phyloP scores from a whole-genome alignment of 805 yeast genomes.

The Komagataella ulmi region DNA sequence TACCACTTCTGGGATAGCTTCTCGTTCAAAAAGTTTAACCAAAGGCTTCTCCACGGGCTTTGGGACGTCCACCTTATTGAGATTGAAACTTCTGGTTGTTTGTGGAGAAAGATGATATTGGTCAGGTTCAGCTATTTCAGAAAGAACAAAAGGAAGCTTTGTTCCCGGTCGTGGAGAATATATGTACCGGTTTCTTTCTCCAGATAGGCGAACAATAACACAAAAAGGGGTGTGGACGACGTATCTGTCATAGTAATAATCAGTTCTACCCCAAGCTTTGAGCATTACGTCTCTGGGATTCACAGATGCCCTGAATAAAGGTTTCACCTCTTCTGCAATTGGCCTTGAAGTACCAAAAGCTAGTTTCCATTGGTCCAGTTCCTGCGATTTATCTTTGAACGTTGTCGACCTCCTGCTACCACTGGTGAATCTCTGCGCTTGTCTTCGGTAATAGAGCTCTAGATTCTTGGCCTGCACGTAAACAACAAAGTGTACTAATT shows the following conservation, averaged over 20 bases:
- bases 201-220: conserved; percentile 8
- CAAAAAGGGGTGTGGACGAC: conserved; percentile 22
- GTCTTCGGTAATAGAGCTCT: background rate
- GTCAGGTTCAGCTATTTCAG: conserved; percentile 5
- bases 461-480: background rate
- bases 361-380: background rate
- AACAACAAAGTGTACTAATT: conserved; percentile 7
- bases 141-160: conserved; percentile 1
- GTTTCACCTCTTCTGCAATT: background rate
- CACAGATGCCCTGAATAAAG: background rate
- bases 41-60: background rate
- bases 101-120: conserved; percentile 9
- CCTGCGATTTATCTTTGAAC: background rate
- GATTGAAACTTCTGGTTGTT: conserved; percentile 6
- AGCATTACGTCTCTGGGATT: background rate
- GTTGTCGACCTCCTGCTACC: background rate
- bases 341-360: background rate
- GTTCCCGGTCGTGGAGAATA: conserved; percentile 4
- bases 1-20: background rate
- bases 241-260: conserved; percentile 25
- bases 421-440: background rate
- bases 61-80: background rate
- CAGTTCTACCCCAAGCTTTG: conserved; percentile 18
- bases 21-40: background rate
- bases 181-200: conserved; percentile 4